phyloP scores from a whole-genome alignment of 179 eudicot genomes.

The Carnegiea gigantea region DNA sequence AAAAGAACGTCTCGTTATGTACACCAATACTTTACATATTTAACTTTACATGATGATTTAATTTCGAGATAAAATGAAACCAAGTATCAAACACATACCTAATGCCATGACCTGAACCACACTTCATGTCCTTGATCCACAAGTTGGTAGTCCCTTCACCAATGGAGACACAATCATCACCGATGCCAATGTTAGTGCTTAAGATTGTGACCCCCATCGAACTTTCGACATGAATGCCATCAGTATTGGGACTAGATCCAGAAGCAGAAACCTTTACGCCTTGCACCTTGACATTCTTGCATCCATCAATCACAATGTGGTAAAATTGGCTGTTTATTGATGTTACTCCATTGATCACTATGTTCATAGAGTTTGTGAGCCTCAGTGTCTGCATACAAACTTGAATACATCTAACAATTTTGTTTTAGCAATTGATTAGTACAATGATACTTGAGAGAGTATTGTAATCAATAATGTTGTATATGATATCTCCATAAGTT shows the following conservation, averaged over 20 bases:
- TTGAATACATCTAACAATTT: background rate
- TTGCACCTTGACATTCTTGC: slow-evolving; percentile 32
- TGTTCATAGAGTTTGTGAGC: slow-evolving; percentile 35
- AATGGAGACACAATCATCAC: slow-evolving; percentile 40
- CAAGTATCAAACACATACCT: slow-evolving; percentile 30
- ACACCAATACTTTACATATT: too few species aligned
- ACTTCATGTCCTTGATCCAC: slow-evolving; percentile 41
- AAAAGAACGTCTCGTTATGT: background rate
- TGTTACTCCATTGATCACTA: slow-evolving; percentile 32
- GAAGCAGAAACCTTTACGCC: slow-evolving; percentile 36
- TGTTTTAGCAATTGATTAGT: too few species aligned
- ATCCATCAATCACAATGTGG: slow-evolving; percentile 33
- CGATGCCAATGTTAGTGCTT: slow-evolving; percentile 27
- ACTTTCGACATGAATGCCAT: slow-evolving; percentile 41
- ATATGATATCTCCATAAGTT: background rate
- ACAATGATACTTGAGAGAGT: background rate
- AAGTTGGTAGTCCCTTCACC: slow-evolving; percentile 45
- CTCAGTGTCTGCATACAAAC: slow-evolving; percentile 26
- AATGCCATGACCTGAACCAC: slow-evolving; percentile 88
- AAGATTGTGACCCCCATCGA: slow-evolving; percentile 44
- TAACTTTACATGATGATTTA: background rate
- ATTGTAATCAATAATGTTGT: background rate
- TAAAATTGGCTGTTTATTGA: slow-evolving; percentile 37
- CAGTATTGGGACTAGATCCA: slow-evolving; percentile 61
- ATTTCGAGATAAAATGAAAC: background rate